Evolutionary conservation across 495 filamentous ascomycete genomes (phyloP).

Genomic region (Clohesyomyces aquaticus): DNA sequence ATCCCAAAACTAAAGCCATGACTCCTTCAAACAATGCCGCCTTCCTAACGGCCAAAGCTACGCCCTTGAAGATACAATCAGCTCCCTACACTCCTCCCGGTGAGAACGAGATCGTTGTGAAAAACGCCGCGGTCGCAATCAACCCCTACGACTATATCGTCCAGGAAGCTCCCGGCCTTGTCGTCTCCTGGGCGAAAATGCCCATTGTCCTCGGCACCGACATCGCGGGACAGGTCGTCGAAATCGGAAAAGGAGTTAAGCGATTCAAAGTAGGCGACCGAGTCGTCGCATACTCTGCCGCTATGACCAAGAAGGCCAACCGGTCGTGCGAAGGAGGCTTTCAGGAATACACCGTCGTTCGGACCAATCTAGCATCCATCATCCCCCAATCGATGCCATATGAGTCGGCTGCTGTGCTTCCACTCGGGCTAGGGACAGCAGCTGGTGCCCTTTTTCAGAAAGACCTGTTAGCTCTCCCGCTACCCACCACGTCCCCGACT

Average conservation of each 20-base stretch:
- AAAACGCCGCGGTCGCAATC: conserved; percentile 49
- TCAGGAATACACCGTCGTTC: conserved; percentile 32
- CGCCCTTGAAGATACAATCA: background rate
- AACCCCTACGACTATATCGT: conserved; percentile 56
- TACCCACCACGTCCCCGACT: conserved; percentile 22
- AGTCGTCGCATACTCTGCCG: conserved; percentile 42
- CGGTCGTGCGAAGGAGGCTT: conserved; percentile 19
- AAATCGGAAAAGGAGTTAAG: conserved; percentile 52
- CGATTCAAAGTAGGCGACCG: conserved; percentile 56
- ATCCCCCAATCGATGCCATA: conserved; percentile 34
- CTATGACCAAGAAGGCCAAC: conserved; percentile 1
- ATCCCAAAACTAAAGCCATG: background rate
- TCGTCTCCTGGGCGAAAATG: conserved; percentile 46
- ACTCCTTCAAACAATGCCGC: conserved; percentile 7
- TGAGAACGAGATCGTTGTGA: conserved; percentile 47
- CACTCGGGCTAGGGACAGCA: conserved; percentile 37
- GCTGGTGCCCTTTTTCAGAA: conserved; percentile 34
- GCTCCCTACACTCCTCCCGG: conserved; percentile 30
- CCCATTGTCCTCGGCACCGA: conserved; percentile 60
- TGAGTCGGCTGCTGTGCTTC: conserved; percentile 32
- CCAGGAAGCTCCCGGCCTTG: conserved; percentile 44
- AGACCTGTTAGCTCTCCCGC: conserved; percentile 29
- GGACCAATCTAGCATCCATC: conserved; percentile 7
- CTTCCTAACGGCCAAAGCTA: background rate
- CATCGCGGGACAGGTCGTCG: conserved; percentile 56